Percentiles rank a stretch among this genome's conserved stretches.
These are phyloP conservation scores for Apodospora peruviana DNA, from an alignment of 495 filamentous ascomycete species.

Conservation along the genomic window DNA sequence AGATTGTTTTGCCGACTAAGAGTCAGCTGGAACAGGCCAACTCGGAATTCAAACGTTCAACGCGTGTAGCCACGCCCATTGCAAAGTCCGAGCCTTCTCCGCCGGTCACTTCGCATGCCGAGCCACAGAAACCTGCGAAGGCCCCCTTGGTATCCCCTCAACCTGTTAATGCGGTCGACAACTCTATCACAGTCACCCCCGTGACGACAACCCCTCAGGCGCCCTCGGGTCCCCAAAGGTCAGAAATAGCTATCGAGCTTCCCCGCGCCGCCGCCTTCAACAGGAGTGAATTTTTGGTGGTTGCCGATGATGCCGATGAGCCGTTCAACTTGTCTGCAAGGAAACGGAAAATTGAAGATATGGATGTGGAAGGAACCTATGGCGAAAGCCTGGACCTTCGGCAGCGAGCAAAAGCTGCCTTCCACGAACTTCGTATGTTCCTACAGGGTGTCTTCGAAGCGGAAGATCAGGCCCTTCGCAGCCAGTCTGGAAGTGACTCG, in stretches of 20 bases:
- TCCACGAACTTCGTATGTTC: constrained; percentile 60
- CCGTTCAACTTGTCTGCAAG: constrained; percentile 32
- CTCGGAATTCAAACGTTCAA: background rate
- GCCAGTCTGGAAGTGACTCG: constrained; percentile 34
- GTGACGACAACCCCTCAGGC: constrained; percentile 6
- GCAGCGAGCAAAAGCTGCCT: constrained; percentile 68
- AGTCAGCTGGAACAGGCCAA: constrained; percentile 19
- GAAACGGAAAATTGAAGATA: constrained; percentile 32
- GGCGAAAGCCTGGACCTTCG: constrained; percentile 61
- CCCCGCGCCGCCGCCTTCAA: constrained; percentile 25
- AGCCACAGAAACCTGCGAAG: background rate
- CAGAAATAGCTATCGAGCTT: constrained; percentile 34
- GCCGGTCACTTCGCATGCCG: background rate
- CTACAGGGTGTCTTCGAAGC: constrained; percentile 72
- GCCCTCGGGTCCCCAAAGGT: constrained; percentile 9
- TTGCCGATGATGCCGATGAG: constrained; percentile 36
- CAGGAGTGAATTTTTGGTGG: constrained; percentile 33
- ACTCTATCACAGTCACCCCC: background rate
- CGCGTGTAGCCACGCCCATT: background rate
- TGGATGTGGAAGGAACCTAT: constrained; percentile 41
- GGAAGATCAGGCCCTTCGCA: constrained; percentile 58
- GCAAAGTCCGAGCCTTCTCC: background rate
- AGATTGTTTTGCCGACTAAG: constrained; percentile 30
- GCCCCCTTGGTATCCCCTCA: background rate
- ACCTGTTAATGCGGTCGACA: background rate